These are phyloP conservation scores for Neoboletus magnificus DNA, from an alignment of 768 basidiomycete species.

Conservation along the genomic window DNA sequence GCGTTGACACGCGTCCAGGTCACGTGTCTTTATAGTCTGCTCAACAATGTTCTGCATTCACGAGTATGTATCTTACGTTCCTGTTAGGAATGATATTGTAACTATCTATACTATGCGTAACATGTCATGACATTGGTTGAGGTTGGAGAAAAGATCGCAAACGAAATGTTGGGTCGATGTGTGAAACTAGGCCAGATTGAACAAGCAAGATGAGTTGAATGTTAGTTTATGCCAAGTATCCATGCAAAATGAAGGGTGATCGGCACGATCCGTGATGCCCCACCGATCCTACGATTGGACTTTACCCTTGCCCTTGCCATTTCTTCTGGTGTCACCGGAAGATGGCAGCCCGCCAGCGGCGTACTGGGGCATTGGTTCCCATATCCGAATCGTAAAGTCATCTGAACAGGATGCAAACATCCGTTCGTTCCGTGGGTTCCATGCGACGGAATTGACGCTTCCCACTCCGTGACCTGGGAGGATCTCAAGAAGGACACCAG, in stretches of 20 bases:
- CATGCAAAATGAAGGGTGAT: slow-evolving; percentile 26
- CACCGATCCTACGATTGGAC: slow-evolving; percentile 41
- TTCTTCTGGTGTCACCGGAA: slow-evolving; percentile 22
- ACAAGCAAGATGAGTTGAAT: slow-evolving; percentile 26
- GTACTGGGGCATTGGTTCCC: slow-evolving; percentile 52
- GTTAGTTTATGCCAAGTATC: slow-evolving; percentile 27
- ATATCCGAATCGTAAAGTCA: slow-evolving; percentile 86
- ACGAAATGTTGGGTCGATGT: slow-evolving; percentile 27
- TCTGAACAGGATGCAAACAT: slow-evolving; percentile 98
- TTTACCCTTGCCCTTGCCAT: slow-evolving; percentile 67
- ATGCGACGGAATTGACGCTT: slow-evolving; percentile 93
- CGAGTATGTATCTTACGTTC: slow-evolving; percentile 12
- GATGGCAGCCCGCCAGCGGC: slow-evolving; percentile 18
- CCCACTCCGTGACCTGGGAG: slow-evolving; percentile 84
- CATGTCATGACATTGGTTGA: slow-evolving; percentile 27
- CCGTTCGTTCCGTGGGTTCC: slow-evolving; percentile 85
- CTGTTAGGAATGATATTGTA: slow-evolving; percentile 29
- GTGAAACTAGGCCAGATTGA: slow-evolving; percentile 19
- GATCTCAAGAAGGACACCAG: slow-evolving; percentile 79
- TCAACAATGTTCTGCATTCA: neutral
- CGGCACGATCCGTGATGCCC: slow-evolving; percentile 15
- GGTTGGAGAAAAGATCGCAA: slow-evolving; percentile 17
- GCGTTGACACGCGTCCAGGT: slow-evolving; percentile 6
- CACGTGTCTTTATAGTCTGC: slow-evolving; percentile 23
- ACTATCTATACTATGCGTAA: slow-evolving; percentile 34